Conservation (phyloP, 2,329 filamentous ascomycete genomes). For the Escovopsis weberi region DNA sequence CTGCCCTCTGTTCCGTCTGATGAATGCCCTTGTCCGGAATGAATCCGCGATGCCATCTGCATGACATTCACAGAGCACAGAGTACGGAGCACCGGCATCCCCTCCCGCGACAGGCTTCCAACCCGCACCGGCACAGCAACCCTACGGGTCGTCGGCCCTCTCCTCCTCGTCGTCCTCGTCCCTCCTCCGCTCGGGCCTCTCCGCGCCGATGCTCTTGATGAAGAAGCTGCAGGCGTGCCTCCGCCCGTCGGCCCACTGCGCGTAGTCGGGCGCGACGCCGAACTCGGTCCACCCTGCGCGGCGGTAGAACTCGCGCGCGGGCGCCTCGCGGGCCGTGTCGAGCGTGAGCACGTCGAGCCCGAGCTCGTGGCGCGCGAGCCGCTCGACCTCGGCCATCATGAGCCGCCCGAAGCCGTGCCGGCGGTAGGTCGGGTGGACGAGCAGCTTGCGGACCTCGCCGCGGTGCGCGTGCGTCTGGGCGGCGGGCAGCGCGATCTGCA, state of each 20-base stretch:
- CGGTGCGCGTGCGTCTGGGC: conserved; percentile 14
- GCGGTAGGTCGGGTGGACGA: conserved; percentile 11
- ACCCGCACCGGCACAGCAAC: background rate
- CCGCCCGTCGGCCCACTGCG: conserved; percentile 9
- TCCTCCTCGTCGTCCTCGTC: background rate
- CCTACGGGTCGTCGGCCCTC: too few relatives aligned
- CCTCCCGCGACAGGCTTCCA: background rate
- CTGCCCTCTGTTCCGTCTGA: too few relatives aligned
- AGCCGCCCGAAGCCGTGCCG: conserved; percentile 9
- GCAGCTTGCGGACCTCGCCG: conserved; percentile 15
- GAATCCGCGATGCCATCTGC: too few relatives aligned
- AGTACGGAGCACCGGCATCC: too few relatives aligned
- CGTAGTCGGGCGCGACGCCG: conserved; percentile 14
- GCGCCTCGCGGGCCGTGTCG: conserved; percentile 13
- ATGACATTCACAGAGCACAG: too few relatives aligned
- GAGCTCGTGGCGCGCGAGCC: conserved; percentile 7
- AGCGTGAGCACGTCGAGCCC: conserved; percentile 11
- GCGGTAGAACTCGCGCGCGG: conserved; percentile 13
- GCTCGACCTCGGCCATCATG: conserved; percentile 13
- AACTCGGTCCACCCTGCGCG: conserved; percentile 14
- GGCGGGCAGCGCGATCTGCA: conserved; percentile 8
- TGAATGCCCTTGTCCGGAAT: too few relatives aligned
- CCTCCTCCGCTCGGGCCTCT: background rate
- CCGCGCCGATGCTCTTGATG: conserved; percentile 6
- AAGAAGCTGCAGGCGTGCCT: conserved; percentile 11